A percentile compares a stretch with the other conserved stretches of the same genome.
phyloP scores from a whole-genome alignment of 768 basidiomycete species.

The Cystoderma amianthinum region DNA sequence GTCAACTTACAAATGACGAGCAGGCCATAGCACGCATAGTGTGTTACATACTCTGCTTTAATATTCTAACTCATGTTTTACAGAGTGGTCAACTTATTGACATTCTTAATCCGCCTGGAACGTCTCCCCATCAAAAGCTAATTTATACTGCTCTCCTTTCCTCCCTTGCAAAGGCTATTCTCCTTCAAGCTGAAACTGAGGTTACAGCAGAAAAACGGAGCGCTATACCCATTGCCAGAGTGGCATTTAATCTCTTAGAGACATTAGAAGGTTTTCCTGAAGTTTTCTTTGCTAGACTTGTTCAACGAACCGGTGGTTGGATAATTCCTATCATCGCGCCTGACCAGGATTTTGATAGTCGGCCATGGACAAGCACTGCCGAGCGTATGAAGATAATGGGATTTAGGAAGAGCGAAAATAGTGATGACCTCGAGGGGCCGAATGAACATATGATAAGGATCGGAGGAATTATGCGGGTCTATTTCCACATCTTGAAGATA shows the following conservation, averaged over 20 bases:
- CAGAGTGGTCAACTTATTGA: conserved; percentile 32
- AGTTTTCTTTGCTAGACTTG: conserved; percentile 78
- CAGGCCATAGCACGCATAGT: conserved; percentile 60
- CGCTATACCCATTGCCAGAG: conserved; percentile 75
- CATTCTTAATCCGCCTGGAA: conserved; percentile 22
- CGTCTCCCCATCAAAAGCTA: conserved; percentile 20
- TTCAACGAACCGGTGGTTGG: conserved; percentile 89
- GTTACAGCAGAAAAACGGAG: conserved; percentile 83
- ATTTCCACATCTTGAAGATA: conserved; percentile 64
- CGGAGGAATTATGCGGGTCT: conserved; percentile 79
- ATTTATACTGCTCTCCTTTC: conserved; percentile 77
- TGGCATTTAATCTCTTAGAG: conserved; percentile 67
- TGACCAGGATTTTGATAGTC: conserved; percentile 39
- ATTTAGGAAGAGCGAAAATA: conserved; percentile 32
- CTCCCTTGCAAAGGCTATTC: conserved; percentile 81
- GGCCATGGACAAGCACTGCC: conserved; percentile 32
- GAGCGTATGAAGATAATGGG: conserved; percentile 49
- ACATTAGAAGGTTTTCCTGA: conserved; percentile 52
- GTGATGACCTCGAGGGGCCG: conserved; percentile 34
- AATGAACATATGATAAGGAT: conserved; percentile 64
- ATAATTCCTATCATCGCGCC: conserved; percentile 63
- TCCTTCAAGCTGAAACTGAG: conserved; percentile 91
- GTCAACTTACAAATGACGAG: conserved; percentile 74
- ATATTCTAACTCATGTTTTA: conserved; percentile 4
- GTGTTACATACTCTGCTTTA: conserved; percentile 18